These are phyloP conservation scores for Tulasnella sp. DNA, from an alignment of 768 basidiomycete genomes.

Conservation along the genomic window DNA sequence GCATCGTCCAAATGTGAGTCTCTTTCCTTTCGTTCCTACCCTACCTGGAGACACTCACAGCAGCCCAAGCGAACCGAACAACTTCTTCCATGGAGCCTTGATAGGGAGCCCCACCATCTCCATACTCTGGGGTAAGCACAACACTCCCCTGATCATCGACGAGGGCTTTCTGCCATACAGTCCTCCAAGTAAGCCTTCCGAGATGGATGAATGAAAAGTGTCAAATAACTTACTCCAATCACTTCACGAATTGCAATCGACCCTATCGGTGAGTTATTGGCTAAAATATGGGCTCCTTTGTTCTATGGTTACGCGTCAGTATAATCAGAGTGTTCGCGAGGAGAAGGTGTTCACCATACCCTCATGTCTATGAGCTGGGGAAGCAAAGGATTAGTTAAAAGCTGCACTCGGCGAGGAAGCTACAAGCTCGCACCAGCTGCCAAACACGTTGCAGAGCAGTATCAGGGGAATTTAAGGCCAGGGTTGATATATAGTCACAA, in stretches of 20 bases:
- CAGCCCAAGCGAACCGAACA: not conserved
- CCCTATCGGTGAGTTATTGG: not conserved
- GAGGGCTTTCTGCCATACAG: not conserved
- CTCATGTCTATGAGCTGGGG: not conserved
- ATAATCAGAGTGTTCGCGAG: too few relatives aligned
- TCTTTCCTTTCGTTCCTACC: too few relatives aligned
- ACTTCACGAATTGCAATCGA: not conserved
- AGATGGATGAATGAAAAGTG: too few relatives aligned
- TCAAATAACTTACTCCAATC: not conserved
- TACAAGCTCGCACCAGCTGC: not conserved
- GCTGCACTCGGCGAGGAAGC: not conserved
- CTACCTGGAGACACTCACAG: not conserved
- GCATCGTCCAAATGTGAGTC: not conserved
- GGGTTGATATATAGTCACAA: not conserved
- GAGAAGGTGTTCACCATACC: not conserved
- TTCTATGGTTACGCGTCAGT: not conserved
- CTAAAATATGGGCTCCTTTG: not conserved
- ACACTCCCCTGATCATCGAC: not conserved
- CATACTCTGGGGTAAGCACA: not conserved
- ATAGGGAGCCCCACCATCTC: not conserved
- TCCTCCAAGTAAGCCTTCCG: not conserved
- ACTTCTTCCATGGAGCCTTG: not conserved
- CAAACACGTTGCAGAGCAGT: not conserved
- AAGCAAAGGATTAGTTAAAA: not conserved
- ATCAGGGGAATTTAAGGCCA: too few relatives aligned